A percentile compares a stretch with the other conserved stretches of the same genome.
Conservation (phyloP, 495 filamentous ascomycete genomes). For the Pseudoneurospora amorphoporcata region DNA sequence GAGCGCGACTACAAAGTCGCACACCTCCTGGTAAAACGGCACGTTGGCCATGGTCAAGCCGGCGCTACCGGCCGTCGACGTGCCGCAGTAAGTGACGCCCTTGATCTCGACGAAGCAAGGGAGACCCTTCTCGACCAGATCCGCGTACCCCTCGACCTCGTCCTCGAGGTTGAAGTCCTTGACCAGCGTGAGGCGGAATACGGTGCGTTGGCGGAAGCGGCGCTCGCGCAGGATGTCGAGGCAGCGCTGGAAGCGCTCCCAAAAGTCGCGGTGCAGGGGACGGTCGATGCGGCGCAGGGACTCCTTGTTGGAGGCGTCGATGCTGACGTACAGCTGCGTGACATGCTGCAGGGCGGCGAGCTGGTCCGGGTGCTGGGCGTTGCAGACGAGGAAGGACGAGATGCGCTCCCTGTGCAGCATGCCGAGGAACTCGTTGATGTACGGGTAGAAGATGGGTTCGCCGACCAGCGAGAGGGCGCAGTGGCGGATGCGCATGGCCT, state of each 20-base stretch:
- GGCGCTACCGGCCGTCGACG: slow-evolving; percentile 64
- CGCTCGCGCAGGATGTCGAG: slow-evolving; percentile 80
- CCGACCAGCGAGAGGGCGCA: slow-evolving; percentile 87
- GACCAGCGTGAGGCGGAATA: slow-evolving; percentile 90
- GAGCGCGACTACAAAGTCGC: slow-evolving; percentile 65
- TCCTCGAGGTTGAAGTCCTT: slow-evolving; percentile 95
- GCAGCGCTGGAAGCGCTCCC: slow-evolving; percentile 87
- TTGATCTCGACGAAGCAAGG: slow-evolving; percentile 93
- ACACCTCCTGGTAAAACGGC: slow-evolving; percentile 84
- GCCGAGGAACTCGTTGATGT: slow-evolving; percentile 82
- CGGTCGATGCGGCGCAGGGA: slow-evolving; percentile 78
- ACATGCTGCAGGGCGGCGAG: slow-evolving; percentile 70
- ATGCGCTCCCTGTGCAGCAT: slow-evolving; percentile 79
- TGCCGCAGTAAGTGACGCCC: slow-evolving; percentile 94
- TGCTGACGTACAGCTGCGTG: slow-evolving; percentile 90
- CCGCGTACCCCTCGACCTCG: slow-evolving; percentile 81
- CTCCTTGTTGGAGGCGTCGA: slow-evolving; percentile 88
- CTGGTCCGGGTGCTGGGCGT: slow-evolving; percentile 94
- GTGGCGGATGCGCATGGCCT: slow-evolving; percentile 87
- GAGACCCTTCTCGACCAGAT: slow-evolving; percentile 71
- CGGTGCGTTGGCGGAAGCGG: slow-evolving; percentile 74
- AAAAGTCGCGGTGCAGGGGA: slow-evolving; percentile 90
- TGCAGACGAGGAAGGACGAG: slow-evolving; percentile 91
- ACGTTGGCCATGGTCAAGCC: slow-evolving; percentile 93
- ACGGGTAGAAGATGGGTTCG: slow-evolving; percentile 95